phyloP scores from a whole-genome alignment of 2,329 filamentous ascomycete genomes.

The Aspergillus nomiae region DNA sequence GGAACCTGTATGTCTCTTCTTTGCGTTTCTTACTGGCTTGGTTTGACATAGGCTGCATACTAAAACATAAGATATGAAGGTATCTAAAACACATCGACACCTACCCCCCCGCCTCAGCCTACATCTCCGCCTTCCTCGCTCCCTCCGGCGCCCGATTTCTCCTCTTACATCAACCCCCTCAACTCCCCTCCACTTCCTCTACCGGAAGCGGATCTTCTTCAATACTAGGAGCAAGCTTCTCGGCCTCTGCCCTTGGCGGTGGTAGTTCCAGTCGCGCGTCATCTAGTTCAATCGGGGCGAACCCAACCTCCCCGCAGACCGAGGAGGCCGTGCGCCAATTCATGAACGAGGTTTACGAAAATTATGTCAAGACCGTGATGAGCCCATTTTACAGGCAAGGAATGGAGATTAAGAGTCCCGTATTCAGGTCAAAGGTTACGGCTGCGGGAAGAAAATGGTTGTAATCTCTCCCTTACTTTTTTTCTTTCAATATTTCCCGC shows the following conservation, averaged over 20 bases:
- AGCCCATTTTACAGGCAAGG: slow-evolving; percentile 91
- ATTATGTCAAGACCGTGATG: slow-evolving; percentile 96
- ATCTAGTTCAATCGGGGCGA: slow-evolving; percentile 74
- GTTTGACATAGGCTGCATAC: background rate
- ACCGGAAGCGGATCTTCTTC: slow-evolving; percentile 30
- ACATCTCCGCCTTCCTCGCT: slow-evolving; percentile 93
- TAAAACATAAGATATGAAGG: slow-evolving; percentile 50
- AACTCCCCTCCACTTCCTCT: slow-evolving; percentile 42
- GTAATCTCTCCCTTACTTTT: slow-evolving; percentile 44
- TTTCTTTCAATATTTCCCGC: background rate
- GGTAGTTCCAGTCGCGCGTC: slow-evolving; percentile 46
- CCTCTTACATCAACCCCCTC: slow-evolving; percentile 79
- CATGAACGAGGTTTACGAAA: slow-evolving; percentile 93
- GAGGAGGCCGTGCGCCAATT: slow-evolving; percentile 96
- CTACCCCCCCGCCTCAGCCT: slow-evolving; percentile 81
- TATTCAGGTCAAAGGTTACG: slow-evolving; percentile 79
- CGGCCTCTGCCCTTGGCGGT: slow-evolving; percentile 14
- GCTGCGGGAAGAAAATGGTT: slow-evolving; percentile 93
- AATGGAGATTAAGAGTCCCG: slow-evolving; percentile 79
- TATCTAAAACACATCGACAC: slow-evolving; percentile 97
- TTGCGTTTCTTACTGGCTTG: background rate
- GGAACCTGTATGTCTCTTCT: slow-evolving; percentile 66
- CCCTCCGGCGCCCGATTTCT: slow-evolving; percentile 92
- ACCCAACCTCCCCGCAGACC: slow-evolving; percentile 84
- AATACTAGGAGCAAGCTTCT: slow-evolving; percentile 30